These are phyloP conservation scores for Termitomyces sp. DNA, from an alignment of 768 basidiomycete species.

Conservation along the genomic window DNA sequence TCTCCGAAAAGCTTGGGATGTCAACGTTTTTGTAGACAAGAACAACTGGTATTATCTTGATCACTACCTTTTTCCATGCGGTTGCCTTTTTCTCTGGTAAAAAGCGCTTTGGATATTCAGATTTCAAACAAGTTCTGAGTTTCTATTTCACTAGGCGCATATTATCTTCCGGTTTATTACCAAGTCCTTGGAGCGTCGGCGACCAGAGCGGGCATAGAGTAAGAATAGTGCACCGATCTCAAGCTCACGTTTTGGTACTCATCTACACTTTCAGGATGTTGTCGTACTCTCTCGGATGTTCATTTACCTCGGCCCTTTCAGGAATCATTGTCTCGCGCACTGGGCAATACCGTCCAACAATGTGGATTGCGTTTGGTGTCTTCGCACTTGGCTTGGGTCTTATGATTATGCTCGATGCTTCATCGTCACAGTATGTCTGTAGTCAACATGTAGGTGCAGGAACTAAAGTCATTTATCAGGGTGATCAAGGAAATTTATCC, in stretches of 20 bases:
- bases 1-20: too few species aligned
- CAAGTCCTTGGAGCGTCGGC: constrained; percentile 77
- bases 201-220: constrained; percentile 66
- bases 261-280: constrained; percentile 52
- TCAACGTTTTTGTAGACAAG: constrained; percentile 46
- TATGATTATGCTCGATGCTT: constrained; percentile 63
- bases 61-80: constrained; percentile 61
- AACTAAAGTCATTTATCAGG: constrained; percentile 28
- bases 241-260: background rate
- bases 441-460: background rate
- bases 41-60: constrained; percentile 60
- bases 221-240: constrained; percentile 13
- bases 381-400: constrained; percentile 68
- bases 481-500: constrained; percentile 63
- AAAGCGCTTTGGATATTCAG: background rate
- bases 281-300: constrained; percentile 61
- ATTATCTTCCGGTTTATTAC: constrained; percentile 74
- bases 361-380: constrained; percentile 58
- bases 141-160: constrained; percentile 36
- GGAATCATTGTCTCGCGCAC: constrained; percentile 57
- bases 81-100: constrained; percentile 57
- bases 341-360: constrained; percentile 54
- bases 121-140: background rate
- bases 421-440: constrained; percentile 45
- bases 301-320: constrained; percentile 49